Base-by-base conservation (phyloP, 768 basidiomycete species). In the Cyclocybe aegerita region DNA sequence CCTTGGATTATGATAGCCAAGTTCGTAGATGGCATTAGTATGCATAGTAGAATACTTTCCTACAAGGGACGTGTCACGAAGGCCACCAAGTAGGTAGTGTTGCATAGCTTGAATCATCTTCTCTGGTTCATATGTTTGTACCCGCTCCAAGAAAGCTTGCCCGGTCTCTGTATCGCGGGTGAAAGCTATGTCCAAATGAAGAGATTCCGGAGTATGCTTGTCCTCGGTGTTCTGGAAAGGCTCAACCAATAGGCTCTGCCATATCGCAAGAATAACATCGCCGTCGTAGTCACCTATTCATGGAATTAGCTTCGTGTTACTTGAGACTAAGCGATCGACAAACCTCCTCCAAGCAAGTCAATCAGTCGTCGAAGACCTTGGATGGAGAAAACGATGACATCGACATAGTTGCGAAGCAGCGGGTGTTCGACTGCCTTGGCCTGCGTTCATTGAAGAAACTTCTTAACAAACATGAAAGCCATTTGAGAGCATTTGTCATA, bases 231-330 rank as follows among this genome's bases (percentile, higher is more conserved):
- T 80, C 8, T 52, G 55, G 63, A 90, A 90, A 3, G 51, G 31
- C 4, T 59, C 23, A 9, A 88, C 82, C n/a, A 89, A 70, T 2
- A 62, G 53, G 0, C 73, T 74, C 10, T 79, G 67, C 82, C 83
- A 88, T n/a, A 84, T 80, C 0, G 77, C 77, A 7, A 75, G 60
- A 3, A 74, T 74, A 7, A 72, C 80, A 53, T 87, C 86, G 3
- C 87, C 87, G 56, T 88, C 87, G 53, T 86, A 88, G 56, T 88
- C 87, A 35, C 86, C 85, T 81, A 39, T 17, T 45, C 39, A 23
- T 37, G 7, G 14, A 43, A 39, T 6, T 9, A 40, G 11, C 16
- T 11, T 9, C 9, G 34, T 36, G 16, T 17, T 2, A 11, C n/a
- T n/a, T 7, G 12, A 12, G 17, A 15, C 9, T 17, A 15, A 11